phyloP scores from a whole-genome alignment of 805 yeast species.

The Pichia membranifaciens region DNA sequence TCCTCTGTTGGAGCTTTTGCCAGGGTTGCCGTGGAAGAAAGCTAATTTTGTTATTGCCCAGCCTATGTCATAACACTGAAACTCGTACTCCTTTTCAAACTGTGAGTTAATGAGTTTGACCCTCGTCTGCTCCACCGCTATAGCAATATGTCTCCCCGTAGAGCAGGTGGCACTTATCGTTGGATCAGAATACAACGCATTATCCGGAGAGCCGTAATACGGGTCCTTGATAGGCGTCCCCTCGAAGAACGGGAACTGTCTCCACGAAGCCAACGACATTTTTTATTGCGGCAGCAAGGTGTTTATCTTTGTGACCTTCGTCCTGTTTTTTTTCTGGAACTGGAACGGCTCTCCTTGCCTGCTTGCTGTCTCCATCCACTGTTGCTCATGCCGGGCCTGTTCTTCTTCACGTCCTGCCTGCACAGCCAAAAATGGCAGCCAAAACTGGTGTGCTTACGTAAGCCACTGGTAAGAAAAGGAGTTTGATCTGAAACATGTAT shows the following conservation, averaged over 20 bases:
- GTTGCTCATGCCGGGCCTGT: no score
- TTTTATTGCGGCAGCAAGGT: neutral
- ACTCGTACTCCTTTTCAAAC: slow-evolving; percentile 42
- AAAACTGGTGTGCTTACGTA: neutral
- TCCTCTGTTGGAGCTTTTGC: neutral
- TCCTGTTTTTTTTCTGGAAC: no score
- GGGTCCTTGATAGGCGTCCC: slow-evolving; percentile 83
- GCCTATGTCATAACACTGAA: slow-evolving; percentile 59
- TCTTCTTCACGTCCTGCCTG: no score
- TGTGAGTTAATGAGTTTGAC: slow-evolving; percentile 53
- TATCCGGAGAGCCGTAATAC: slow-evolving; percentile 45
- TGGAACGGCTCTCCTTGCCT: no score
- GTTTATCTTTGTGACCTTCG: no score
- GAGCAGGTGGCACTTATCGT: slow-evolving; percentile 59
- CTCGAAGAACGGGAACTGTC: slow-evolving; percentile 85
- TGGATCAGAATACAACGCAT: slow-evolving; percentile 74
- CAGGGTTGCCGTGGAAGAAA: slow-evolving; percentile 25
- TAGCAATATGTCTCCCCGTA: slow-evolving; percentile 47
- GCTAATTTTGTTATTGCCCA: slow-evolving; percentile 56
- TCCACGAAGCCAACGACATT: slow-evolving; percentile 32
- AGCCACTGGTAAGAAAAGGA: neutral
- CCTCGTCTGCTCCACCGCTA: slow-evolving; percentile 48
- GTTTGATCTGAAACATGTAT: slow-evolving; percentile 5
- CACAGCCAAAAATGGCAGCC: no score
- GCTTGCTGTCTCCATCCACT: no score